Base-by-base conservation (phyloP, 805 yeast genomes). In the Teunomyces kruisii region DNA sequence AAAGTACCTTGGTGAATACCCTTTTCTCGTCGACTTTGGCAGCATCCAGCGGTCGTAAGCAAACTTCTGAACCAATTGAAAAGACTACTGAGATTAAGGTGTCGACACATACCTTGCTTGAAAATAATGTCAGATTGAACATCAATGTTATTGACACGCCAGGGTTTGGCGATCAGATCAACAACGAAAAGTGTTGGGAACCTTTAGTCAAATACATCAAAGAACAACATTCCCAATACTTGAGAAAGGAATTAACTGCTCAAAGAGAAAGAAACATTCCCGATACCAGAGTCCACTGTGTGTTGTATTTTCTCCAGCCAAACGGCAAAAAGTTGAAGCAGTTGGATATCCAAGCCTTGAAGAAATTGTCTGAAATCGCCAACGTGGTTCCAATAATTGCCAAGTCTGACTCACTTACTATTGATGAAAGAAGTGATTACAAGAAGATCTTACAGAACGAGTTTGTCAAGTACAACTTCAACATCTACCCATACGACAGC, bases 341-440 rank as follows among this genome's bases (percentile, higher is more conserved):
- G 30, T 74, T 94, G 55, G 99, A 92, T 66, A 72, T 89, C 37
- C 82, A 83, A 45, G 92, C 91, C 14, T 78, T 92, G 59, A 86
- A 81, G 64, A 88, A 87, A 68, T 76, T 92, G 50, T 77, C 90
- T 30, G 97, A 92, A 65, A 86, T 90, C 54, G 87, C 94, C 49
- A 92, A 92, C 62, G 97, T 92, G 42, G 87, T 94, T 43, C 99
- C 99, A 38, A 84, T 92, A 37, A 94, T 92, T 67, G 97, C 97
- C 49, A 92, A 94, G 71, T 78, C 95, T 24, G 99, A 92, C 69
- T 77, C 95, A 17, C 75, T 92, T 62, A 94, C 98, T 15, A 66
- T 87, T 46, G 86, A 83, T 42, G 99, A 92, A 74, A 83, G 96
- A 62, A 73, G 82, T 38, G 74, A 76, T 33, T 88, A 89, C 65